Conservation (phyloP, 78 protist species). For the Reticulomyxa filosa region DNA sequence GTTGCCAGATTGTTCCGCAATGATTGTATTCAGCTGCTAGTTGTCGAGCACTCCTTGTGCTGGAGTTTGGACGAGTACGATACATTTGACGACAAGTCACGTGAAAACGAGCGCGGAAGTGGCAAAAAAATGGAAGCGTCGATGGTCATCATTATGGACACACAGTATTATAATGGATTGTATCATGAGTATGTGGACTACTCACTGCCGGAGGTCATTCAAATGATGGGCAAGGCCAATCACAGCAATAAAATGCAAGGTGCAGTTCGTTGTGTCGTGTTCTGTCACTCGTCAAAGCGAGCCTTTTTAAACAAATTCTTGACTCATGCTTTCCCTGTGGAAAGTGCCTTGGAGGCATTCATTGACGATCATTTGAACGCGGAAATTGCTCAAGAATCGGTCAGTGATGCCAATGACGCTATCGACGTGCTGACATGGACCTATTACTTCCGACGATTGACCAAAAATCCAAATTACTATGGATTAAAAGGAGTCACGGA, state of each 20-base stretch:
- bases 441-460: slow-evolving; percentile 61
- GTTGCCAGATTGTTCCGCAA: slow-evolving; percentile 17
- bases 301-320: slow-evolving; percentile 64
- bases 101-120: too few relatives aligned
- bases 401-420: slow-evolving; percentile 58
- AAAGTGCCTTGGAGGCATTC: slow-evolving; percentile 61
- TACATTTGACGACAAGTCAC: too few relatives aligned
- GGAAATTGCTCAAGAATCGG: slow-evolving; percentile 29
- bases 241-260: slow-evolving; percentile 16
- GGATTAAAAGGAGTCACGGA: slow-evolving; percentile 38
- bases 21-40: slow-evolving; percentile 39
- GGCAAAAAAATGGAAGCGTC: slow-evolving; percentile 18
- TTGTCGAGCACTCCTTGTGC: slow-evolving; percentile 13
- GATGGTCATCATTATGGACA: slow-evolving; percentile 41
- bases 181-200: slow-evolving; percentile 54
- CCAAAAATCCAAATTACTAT: slow-evolving; percentile 83
- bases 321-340: slow-evolving; percentile 87
- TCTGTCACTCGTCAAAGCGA: slow-evolving; percentile 54
- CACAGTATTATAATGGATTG: slow-evolving; percentile 42
- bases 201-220: slow-evolving; percentile 67
- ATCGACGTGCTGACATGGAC: slow-evolving; percentile 90
- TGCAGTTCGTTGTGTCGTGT: slow-evolving; percentile 43
- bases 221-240: slow-evolving; percentile 76
- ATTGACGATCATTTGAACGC: slow-evolving; percentile 59
- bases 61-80: slow-evolving; percentile 42